A percentile compares a stretch with the other conserved stretches of the same genome.
phyloP scores from a whole-genome alignment of 345 rosid species.

The Populus pruinosa region DNA sequence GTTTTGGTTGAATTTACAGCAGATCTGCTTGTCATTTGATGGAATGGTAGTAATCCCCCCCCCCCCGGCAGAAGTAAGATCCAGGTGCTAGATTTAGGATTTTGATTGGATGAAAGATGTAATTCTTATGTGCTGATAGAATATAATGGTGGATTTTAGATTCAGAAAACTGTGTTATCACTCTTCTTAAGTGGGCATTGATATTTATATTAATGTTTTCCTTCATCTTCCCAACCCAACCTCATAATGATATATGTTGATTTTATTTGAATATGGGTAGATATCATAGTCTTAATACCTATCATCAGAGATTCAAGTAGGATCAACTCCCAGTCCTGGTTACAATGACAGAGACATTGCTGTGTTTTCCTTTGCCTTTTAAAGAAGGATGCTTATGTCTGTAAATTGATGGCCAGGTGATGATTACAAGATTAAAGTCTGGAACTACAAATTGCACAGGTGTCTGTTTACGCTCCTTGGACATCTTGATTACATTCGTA shows the following conservation, averaged over 20 bases:
- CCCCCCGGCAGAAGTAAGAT: not conserved
- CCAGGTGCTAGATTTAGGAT: not conserved
- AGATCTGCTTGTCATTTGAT: not conserved
- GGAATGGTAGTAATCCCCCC: not conserved
- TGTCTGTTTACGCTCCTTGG: constrained; percentile 95
- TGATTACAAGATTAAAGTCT: constrained; percentile 95
- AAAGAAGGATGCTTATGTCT: not conserved
- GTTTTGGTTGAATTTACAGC: not conserved
- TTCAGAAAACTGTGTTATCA: not conserved
- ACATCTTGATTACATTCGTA: constrained; percentile 93
- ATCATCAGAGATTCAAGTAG: not conserved
- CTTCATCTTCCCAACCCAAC: not conserved
- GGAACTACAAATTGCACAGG: constrained; percentile 90
- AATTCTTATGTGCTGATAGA: not conserved
- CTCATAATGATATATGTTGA: not conserved
- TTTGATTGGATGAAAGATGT: not conserved
- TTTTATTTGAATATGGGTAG: not conserved
- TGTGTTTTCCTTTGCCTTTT: not conserved
- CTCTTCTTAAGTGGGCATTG: not conserved
- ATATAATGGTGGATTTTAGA: not conserved
- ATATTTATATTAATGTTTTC: not conserved
- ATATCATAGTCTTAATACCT: not conserved
- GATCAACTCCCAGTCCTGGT: not conserved
- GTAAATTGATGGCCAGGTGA: constrained; percentile 53
- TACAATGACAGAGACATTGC: not conserved